A percentile compares a stretch with the other conserved stretches of the same genome.
phyloP scores from a whole-genome alignment of 129 eudicot genomes.

The Glebionis coronaria region DNA sequence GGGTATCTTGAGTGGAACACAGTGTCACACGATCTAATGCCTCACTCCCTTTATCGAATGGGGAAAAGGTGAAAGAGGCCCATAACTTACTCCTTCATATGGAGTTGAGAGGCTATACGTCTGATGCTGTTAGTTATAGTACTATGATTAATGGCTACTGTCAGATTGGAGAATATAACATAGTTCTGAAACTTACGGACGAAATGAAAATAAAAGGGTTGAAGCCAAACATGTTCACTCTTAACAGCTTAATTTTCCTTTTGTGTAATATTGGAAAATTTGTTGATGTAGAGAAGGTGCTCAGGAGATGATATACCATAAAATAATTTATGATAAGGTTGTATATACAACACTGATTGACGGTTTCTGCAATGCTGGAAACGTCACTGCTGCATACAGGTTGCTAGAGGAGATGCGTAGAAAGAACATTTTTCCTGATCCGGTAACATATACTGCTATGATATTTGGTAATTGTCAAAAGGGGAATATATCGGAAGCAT shows the following conservation, averaged over 20 bases:
- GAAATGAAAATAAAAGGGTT: conserved; percentile 68
- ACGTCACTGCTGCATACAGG: conserved; percentile 46
- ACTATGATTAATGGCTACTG: conserved; percentile 81
- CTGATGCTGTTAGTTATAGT: conserved; percentile 81
- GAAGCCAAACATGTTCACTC: conserved; percentile 73
- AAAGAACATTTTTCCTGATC: conserved; percentile 54
- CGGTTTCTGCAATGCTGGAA: conserved; percentile 76
- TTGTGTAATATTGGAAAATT: conserved; percentile 67
- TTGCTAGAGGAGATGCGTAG: conserved; percentile 66
- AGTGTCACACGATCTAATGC: conserved; percentile 62
- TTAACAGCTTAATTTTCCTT: conserved; percentile 60
- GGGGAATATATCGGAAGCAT: conserved; percentile 67
- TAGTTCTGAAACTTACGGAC: conserved; percentile 47
- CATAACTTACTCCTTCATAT: conserved; percentile 72
- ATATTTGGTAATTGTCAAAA: conserved; percentile 59
- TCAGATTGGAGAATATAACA: conserved; percentile 52
- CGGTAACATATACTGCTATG: conserved; percentile 64
- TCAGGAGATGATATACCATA: conserved; percentile 66
- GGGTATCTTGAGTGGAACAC: conserved; percentile 80
- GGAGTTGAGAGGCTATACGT: conserved; percentile 64
- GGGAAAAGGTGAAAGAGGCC: conserved; percentile 86
- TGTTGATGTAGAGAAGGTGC: conserved; percentile 62
- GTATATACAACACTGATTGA: conserved; percentile 76
- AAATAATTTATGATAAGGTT: conserved; percentile 61
- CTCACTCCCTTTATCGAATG: conserved; percentile 59